Percentiles rank a stretch among this genome's conserved stretches.
phyloP scores from a whole-genome alignment of 164 flowering plant species.

The Aristolochia contorta region DNA sequence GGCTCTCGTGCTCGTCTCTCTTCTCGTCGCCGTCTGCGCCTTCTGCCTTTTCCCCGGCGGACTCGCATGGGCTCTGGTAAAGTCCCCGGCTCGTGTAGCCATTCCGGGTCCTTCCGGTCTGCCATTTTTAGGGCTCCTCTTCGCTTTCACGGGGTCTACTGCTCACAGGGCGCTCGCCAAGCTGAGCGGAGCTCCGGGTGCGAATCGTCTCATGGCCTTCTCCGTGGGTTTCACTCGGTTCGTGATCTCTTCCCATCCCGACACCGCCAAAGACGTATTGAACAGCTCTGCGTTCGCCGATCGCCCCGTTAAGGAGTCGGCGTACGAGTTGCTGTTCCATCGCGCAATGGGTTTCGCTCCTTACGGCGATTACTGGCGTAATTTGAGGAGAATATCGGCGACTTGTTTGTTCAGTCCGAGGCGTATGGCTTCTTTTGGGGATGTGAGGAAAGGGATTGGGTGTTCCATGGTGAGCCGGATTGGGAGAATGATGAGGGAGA shows the following conservation, averaged over 20 bases:
- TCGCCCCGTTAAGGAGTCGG: slow-evolving; percentile 53
- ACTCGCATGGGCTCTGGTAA: slow-evolving; percentile 64
- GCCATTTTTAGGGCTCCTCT: slow-evolving; percentile 43
- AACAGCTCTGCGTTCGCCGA: slow-evolving; percentile 46
- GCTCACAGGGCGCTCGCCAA: slow-evolving; percentile 32
- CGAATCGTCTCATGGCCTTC: slow-evolving; percentile 35
- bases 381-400: slow-evolving; percentile 37
- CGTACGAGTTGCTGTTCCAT: slow-evolving; percentile 47
- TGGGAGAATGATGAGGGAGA: slow-evolving; percentile 3
- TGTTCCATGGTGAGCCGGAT: slow-evolving; percentile 17
- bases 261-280: slow-evolving; percentile 39
- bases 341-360: slow-evolving; percentile 66
- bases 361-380: slow-evolving; percentile 53
- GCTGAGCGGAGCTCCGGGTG: slow-evolving; percentile 14
- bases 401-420: slow-evolving; percentile 42
- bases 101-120: slow-evolving; percentile 64
- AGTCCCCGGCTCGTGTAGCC: slow-evolving; percentile 9
- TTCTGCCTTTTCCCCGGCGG: slow-evolving; percentile 52
- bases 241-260: slow-evolving; percentile 34
- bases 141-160: slow-evolving; percentile 24
- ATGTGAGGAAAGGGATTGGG: slow-evolving; percentile 17
- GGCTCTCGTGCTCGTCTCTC: slow-evolving; percentile 12
- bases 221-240: slow-evolving; percentile 48
- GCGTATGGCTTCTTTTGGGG: slow-evolving; percentile 24
- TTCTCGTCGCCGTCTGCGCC: slow-evolving; percentile 22